These are phyloP conservation scores for Farysia itapuensis DNA, from an alignment of 1,284 basidiomycete genomes.

Conservation along the genomic window DNA sequence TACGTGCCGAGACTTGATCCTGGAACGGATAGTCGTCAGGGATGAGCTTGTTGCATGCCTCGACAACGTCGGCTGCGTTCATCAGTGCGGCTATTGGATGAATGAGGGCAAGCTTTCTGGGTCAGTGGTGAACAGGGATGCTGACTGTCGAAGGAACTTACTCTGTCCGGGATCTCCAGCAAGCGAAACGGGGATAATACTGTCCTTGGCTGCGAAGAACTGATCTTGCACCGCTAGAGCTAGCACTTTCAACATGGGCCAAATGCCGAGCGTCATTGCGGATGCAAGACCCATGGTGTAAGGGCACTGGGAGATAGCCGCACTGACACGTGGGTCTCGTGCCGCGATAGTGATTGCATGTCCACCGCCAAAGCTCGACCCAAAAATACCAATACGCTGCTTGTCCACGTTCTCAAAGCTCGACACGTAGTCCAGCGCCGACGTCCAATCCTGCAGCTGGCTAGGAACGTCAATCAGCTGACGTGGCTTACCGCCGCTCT, in stretches of 20 bases:
- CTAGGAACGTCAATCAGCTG: slow-evolving; percentile 31
- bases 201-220: slow-evolving; percentile 18
- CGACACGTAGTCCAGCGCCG: slow-evolving; percentile 21
- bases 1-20: slow-evolving; percentile 36
- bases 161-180: slow-evolving; percentile 35
- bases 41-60: slow-evolving; percentile 9
- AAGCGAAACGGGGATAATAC: slow-evolving; percentile 22
- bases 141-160: slow-evolving; percentile 11
- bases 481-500: slow-evolving; percentile 28
- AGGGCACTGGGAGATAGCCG: slow-evolving; percentile 48
- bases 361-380: slow-evolving; percentile 47
- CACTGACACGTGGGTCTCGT: slow-evolving; percentile 30
- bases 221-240: slow-evolving; percentile 20
- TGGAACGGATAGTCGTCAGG: slow-evolving; percentile 5
- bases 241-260: slow-evolving; percentile 12
- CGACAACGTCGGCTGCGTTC: slow-evolving; percentile 27
- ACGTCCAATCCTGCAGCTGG: slow-evolving; percentile 45
- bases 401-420: slow-evolving; percentile 29
- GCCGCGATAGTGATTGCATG: slow-evolving; percentile 45
- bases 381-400: slow-evolving; percentile 41
- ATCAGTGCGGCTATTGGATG: slow-evolving; percentile 46
- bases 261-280: slow-evolving; percentile 9
- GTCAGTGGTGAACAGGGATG: too few species aligned
- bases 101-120: too few species aligned
- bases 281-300: slow-evolving; percentile 44